Conservation (phyloP, 768 basidiomycete species). For the Leucosporidium scottii region DNA sequence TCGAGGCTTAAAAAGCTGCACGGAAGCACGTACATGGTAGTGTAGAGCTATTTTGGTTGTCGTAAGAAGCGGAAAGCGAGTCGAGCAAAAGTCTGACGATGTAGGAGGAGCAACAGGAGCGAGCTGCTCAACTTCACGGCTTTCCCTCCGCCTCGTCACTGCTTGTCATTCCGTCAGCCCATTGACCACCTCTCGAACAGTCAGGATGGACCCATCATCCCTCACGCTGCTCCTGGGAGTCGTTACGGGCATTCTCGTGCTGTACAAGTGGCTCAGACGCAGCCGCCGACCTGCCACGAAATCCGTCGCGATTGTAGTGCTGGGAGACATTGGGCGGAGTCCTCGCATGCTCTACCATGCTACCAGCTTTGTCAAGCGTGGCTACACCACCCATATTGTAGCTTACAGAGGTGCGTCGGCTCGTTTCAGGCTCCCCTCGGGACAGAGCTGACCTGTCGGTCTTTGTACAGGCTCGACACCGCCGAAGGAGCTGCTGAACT, state of each 20-base stretch:
- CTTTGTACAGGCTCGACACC: constrained; percentile 9
- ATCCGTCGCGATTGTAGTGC: constrained; percentile 79
- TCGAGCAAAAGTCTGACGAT: neutral
- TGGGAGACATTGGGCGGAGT: constrained; percentile 91
- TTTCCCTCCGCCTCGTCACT: too few relatives aligned
- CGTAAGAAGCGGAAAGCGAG: neutral
- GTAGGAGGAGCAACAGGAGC: neutral
- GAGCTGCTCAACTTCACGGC: neutral
- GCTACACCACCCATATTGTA: constrained; percentile 69
- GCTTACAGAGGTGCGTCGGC: constrained; percentile 65
- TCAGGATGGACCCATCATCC: too few relatives aligned
- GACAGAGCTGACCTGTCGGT: neutral
- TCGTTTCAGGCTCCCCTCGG: neutral
- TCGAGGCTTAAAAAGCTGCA: too few relatives aligned
- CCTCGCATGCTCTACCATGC: constrained; percentile 99
- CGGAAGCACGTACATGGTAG: neutral
- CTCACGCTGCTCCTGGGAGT: neutral
- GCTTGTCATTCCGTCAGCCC: too few relatives aligned
- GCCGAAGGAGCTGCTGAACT: neutral
- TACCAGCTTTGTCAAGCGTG: constrained; percentile 74
- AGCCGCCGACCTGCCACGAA: neutral
- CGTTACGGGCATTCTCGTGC: neutral
- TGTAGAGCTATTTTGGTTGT: neutral
- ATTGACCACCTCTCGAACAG: too few relatives aligned
- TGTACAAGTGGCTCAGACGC: neutral